Conservation (phyloP, 1,284 basidiomycete species). For the Puccinia triticina region DNA sequence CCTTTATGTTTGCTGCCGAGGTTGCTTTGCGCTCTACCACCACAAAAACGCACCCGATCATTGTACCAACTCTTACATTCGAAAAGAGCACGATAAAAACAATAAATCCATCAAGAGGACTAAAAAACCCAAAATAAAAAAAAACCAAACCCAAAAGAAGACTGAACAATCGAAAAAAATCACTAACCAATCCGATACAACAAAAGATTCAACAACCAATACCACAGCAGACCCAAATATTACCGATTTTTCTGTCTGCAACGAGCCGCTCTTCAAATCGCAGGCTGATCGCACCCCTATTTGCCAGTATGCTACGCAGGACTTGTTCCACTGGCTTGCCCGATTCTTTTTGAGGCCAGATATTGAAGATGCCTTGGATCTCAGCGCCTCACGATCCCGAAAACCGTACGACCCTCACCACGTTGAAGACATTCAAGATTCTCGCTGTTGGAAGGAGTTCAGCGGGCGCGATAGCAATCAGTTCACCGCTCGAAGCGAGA, state of each 20-base stretch:
- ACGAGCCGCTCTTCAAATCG: conserved; percentile 14
- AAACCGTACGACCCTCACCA: background rate
- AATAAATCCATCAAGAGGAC: no score
- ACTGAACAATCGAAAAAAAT: no score
- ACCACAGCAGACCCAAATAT: no score
- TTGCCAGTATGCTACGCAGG: conserved; percentile 22
- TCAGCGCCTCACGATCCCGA: background rate
- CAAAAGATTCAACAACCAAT: no score
- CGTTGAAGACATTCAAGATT: conserved; percentile 13
- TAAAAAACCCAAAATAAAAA: no score
- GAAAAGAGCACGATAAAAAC: background rate
- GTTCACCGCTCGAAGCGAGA: background rate
- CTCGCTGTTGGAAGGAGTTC: conserved; percentile 31
- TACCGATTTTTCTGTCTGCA: background rate
- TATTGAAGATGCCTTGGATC: conserved; percentile 10
- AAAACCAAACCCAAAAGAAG: no score
- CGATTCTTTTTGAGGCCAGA: conserved; percentile 14
- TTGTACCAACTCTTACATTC: conserved; percentile 9
- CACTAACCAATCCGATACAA: no score
- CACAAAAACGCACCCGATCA: background rate
- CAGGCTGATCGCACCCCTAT: background rate
- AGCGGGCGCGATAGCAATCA: background rate
- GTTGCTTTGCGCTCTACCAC: conserved; percentile 21
- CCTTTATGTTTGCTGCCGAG: background rate
- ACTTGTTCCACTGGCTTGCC: conserved; percentile 30